Evolutionary conservation across 306 rosid species (phyloP), one percentile per base, ranked within the genome.

Genomic region (Dryas drummondii): DNA sequence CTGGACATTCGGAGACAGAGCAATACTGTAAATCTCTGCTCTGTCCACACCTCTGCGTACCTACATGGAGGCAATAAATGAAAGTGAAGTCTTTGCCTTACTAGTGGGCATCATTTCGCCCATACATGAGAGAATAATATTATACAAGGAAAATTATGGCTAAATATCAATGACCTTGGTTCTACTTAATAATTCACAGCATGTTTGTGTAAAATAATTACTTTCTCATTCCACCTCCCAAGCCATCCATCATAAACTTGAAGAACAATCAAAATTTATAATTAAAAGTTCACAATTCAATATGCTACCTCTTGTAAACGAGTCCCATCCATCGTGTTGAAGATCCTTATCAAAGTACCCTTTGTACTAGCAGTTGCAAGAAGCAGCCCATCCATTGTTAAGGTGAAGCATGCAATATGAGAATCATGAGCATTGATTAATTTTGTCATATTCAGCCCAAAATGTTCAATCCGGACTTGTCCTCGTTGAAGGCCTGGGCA

Each of bases 311-410:
- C 99, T 81, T 94, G 97, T 71, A 94, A 82, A 68, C 64, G 87
- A 84, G 91, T 88, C 76, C 99, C 97, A 16, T 94, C 97, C 94
- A 94, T 85, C 71, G 99, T 94, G 84, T 94, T 94, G 88, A 92
- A 94, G 80, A 94, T 83, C 84, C 99, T 88, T 81, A 94, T 89
- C 82, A 94, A 82, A 78, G 99, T 94, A 12, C 99, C 99, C 91
- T 86, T 92, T 10, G 77, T 81, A 83, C 99, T 92, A 51, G 99
- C 96, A 82, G 99, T 92, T 67, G 99, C 97, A 79, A 94, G 99
- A 62, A 94, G 97, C 81, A 91, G 93, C 26, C 99, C 99, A 68
- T 94, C 99, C 91, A 82, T 76, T 70, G 97, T 92, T 79, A 94
- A 71, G 61, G 97, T 83, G 57, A 90, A 58, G 87, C 97, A 94